Conservation (phyloP, 1,139 yeast species). For the Taphrina sp. region DNA sequence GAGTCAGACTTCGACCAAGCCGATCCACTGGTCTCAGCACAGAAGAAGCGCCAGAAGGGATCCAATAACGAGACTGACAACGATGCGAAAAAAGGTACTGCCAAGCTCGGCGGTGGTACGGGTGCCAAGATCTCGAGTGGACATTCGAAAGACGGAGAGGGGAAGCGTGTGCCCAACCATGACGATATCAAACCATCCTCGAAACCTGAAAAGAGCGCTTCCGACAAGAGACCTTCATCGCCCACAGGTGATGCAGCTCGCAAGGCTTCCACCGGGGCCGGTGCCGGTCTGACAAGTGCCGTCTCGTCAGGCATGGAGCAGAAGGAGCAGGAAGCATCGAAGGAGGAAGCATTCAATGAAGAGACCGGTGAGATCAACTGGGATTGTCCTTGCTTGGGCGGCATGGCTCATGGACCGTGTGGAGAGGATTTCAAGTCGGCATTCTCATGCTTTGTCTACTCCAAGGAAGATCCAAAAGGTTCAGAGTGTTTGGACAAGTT, state of each 20-base stretch:
- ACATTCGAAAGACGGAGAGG: slow-evolving; percentile 10
- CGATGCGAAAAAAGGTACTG: slow-evolving; percentile 12
- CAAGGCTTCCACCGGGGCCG: background rate
- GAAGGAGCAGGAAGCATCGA: slow-evolving; percentile 39
- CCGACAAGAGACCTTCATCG: background rate
- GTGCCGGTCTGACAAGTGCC: slow-evolving; percentile 1
- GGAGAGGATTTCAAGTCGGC: slow-evolving; percentile 93
- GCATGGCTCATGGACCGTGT: slow-evolving; percentile 70
- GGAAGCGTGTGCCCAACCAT: slow-evolving; percentile 16
- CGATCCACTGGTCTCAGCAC: slow-evolving; percentile 25
- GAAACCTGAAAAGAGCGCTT: slow-evolving; percentile 8
- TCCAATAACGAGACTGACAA: slow-evolving; percentile 18
- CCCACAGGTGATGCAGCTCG: slow-evolving; percentile 7
- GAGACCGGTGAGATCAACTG: slow-evolving; percentile 99
- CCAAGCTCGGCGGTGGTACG: slow-evolving; percentile 28
- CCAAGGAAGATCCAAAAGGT: slow-evolving; percentile 95
- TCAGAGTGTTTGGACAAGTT: slow-evolving; percentile 93
- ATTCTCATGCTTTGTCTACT: slow-evolving; percentile 91
- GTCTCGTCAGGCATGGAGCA: slow-evolving; percentile 30
- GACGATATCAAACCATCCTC: slow-evolving; percentile 18
- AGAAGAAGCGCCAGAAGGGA: slow-evolving; percentile 29
- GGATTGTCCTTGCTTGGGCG: slow-evolving; percentile 99
- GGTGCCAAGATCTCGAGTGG: slow-evolving; percentile 31
- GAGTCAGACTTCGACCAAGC: slow-evolving; percentile 13
- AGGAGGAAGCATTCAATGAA: slow-evolving; percentile 81